Evolutionary conservation across 805 yeast species (phyloP), one percentile per base, ranked within the genome.

Genomic region (Wickerhamiella spandovensis): DNA sequence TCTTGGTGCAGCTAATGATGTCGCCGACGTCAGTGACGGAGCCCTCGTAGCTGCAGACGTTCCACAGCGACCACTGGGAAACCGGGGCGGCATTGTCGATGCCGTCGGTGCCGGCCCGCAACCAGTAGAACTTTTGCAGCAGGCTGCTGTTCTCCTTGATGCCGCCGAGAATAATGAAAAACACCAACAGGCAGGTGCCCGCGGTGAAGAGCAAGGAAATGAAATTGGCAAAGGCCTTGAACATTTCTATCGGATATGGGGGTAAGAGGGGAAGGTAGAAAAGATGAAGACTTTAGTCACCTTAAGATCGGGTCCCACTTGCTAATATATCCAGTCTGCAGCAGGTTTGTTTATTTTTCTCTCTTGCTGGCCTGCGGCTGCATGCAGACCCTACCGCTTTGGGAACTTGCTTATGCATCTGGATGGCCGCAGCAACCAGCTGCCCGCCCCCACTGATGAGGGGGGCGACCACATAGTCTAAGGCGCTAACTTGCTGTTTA

Each of bases 21-120:
- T 62, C 54, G 50, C 76, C 75, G 25, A 72, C 74, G 54, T 74
- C 70, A 13, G 28, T 32, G 48, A 74, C 73, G 55, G 74, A 3
- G 24, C 58, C 64, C 45, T 61, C 67, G 39, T 72, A 77, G 57
- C 74, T 72, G 59, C 81, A 75, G 47, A 73, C 72, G 54, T 82
- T 80, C 75, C 90, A 89, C 66, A 77, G 77, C 10, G 89, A 83
- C 96, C 96, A 89, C 59, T 89, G 78, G 2, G 86, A 71, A 15
- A 66, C 62, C 68, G 51, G 67, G 64, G 56, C 72, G 15, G 67
- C 66, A 43, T 67, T 63, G 30, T 46, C 45, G 51, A 81, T 76
- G 41, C 64, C 67, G 3, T 75, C 61, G 47, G 95, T 87, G 59
- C 80, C 81, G 24, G 87, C 95, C 61, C 78, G 72, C 42, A 89